Base-by-base conservation (phyloP, 768 basidiomycete genomes). In the Mycena epipterygia region DNA sequence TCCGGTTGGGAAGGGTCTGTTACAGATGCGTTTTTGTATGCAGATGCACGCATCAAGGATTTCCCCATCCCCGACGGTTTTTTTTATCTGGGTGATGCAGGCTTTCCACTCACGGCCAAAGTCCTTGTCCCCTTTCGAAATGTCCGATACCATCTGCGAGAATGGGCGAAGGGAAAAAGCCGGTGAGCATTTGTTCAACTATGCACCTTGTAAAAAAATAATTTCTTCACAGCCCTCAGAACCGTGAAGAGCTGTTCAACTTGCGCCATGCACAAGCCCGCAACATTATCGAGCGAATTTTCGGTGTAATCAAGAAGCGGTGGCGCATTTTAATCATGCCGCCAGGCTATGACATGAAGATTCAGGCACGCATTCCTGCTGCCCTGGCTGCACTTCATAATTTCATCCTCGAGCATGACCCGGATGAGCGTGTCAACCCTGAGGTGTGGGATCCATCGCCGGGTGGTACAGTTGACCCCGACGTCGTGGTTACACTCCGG, bases 11-110 rank as follows among this genome's bases (percentile, higher is more conserved):
- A n/a, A n/a, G n/a, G n/a, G n/a, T n/a, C n/a, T 69, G 76, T 75
- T 9, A 44, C 77, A 19, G 80, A 83, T 73, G 52, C 71, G 1
- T 29, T 44, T 21, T 33, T 81, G 0, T 79, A 48, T 58, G 61
- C 75, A 1, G 66, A 79, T 72, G 78, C 81, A 23, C 68, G 64
- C n/a, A 25, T 25, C 3, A n/a, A 32, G 1, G 75, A 76, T 37
- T 70, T 82, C 13, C n/a, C 29, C 2, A 73, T 83, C 16, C 76
- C 75, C 6, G 30, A 46, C 4, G 79, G 78, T 0, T 66, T 55
- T 39, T 81, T 76, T 60, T 82, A 79, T 57, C 77, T 83, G 32
- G 80, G 71, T 4, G 77, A 83, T 77, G 80, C 78, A 12, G 81
- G 81, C 0, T 82, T 79, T 73, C 59, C 74, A 9, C 21, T 41